Evolutionary conservation across 768 basidiomycete genomes (phyloP), one percentile per base, ranked within the genome.

Genomic region (Termitomyces heimii): DNA sequence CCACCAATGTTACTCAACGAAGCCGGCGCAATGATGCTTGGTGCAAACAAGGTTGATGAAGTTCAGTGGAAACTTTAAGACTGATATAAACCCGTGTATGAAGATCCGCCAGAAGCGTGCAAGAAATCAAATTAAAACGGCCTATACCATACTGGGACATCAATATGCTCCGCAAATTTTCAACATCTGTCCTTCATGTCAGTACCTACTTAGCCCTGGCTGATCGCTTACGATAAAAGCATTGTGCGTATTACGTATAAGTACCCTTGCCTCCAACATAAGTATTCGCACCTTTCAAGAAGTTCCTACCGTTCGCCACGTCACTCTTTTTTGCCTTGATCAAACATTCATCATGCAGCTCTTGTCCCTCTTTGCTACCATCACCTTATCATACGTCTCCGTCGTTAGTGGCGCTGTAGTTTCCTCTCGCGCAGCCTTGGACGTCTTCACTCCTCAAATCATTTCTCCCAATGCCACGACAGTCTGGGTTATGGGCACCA

Each of bases 371-470:
- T 62, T 69, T 63, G 53, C 66, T 53, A 59, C 65, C 56, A 42
- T 65, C 60, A 61, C 64, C 54, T 58, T 73, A 58, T 63, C 67
- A 28, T 55, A 71, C 54, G 49, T 64, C 43, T 56, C 69, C 43
- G 57, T 52, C 26, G 47, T 65, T 20, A 65, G 64, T 32, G 60
- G 65, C 35, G 52, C 65, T n/a, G 54, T 43, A 8, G 43, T 70
- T 35, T 53, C 63, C 28, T 63, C 64, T 16, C 68, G 68, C 47
- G 53, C 65, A 13, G 53, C 62, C 10, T 53, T 63, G 22, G 72
- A 74, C 59, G 71, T 75, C 42, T 75, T 58, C 29, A 65, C 63
- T 28, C 73, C 74, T 4, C 42, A 13, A 4, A 71, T 75, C 29
- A 57, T 64, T 42, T 60, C 62, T 28, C 74, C 74, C 18, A 62